A percentile compares a stretch with the other conserved stretches of the same genome.
phyloP scores from a whole-genome alignment of 179 eudicot species.

The Heliamphora pulchella region DNA sequence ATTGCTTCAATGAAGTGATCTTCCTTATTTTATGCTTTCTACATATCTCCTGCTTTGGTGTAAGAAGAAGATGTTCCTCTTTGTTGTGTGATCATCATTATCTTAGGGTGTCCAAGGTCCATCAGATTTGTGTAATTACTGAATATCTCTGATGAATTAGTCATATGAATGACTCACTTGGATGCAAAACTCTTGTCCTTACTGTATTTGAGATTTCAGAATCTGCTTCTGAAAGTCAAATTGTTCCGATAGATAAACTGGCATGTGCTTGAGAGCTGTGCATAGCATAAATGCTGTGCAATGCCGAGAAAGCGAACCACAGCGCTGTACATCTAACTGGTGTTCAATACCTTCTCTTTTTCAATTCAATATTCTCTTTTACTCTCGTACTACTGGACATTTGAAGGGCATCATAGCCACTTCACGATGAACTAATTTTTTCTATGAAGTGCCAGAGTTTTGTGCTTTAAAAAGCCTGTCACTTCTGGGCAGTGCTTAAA shows the following conservation, averaged over 20 bases:
- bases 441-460: not conserved
- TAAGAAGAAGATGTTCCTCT: not conserved
- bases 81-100: slow-evolving; percentile 1
- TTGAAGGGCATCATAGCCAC: not conserved
- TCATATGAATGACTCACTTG: not conserved
- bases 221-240: not conserved
- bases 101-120: not conserved
- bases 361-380: too few relatives aligned
- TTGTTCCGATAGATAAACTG: not conserved
- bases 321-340: too few relatives aligned
- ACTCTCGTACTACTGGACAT: too few relatives aligned
- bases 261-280: not conserved
- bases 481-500: not conserved
- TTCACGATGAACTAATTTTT: not conserved
- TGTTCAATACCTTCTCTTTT: too few relatives aligned
- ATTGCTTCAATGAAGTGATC: not conserved
- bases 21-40: not conserved
- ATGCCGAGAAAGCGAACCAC: too few relatives aligned
- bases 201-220: not conserved
- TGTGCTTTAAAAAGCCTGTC: not conserved
- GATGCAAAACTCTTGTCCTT: not conserved
- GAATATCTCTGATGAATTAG: not conserved
- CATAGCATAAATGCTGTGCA: too few relatives aligned
- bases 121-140: not conserved
- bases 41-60: not conserved